Conservation (phyloP, 805 yeast genomes). For the Yarrowia sp. region DNA sequence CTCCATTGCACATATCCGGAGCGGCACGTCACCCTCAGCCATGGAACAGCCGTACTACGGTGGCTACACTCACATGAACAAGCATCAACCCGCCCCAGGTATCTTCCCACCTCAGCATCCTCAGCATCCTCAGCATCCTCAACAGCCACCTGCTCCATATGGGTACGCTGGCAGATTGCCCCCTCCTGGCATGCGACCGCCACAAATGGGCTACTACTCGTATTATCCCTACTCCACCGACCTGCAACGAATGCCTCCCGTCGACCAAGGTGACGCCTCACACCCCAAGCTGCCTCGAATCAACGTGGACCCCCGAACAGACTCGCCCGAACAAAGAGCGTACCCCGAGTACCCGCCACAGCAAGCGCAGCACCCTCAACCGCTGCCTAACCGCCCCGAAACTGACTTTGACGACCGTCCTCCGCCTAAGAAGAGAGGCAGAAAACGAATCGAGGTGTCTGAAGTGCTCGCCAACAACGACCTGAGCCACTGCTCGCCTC, state of each 20-base stretch:
- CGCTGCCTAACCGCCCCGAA: not conserved
- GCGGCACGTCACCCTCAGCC: not conserved
- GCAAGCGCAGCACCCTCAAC: not conserved
- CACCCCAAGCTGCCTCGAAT: slow-evolving; percentile 20
- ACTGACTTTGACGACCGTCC: slow-evolving; percentile 3
- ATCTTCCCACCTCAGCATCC: not conserved
- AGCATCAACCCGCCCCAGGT: not conserved
- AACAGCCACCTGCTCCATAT: not conserved
- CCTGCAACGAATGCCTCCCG: slow-evolving; percentile 15
- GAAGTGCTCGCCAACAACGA: slow-evolving; percentile 20
- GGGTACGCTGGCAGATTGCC: not conserved
- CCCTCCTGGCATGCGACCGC: slow-evolving; percentile 4
- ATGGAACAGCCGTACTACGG: not conserved
- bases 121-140: slow-evolving; percentile 1
- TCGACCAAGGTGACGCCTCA: slow-evolving; percentile 17
- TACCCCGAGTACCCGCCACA: not conserved
- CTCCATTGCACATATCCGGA: not conserved
- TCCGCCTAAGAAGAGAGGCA: slow-evolving; percentile 11
- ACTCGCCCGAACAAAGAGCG: not conserved
- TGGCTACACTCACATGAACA: not conserved
- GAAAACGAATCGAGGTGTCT: slow-evolving; percentile 16
- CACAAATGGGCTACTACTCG: slow-evolving; percentile 8
- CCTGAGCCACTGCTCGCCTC: slow-evolving; percentile 17
- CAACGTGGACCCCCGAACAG: not conserved
- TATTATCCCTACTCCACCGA: slow-evolving; percentile 15